Base-by-base conservation (phyloP, 768 basidiomycete genomes). In the Kwoniella europaea region DNA sequence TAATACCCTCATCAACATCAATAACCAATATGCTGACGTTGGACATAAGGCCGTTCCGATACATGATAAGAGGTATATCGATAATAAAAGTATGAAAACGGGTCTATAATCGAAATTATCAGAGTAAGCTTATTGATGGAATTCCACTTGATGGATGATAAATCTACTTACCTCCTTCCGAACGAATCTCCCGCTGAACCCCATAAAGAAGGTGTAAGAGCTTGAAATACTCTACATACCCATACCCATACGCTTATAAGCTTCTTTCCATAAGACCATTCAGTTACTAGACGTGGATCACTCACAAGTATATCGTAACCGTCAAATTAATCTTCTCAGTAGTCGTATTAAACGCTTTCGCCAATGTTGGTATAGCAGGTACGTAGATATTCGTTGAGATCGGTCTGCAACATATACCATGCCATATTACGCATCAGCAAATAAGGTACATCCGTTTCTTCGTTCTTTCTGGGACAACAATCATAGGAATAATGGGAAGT, bases 311-410 rank as follows among this genome's bases (percentile, higher is more conserved):
- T 74, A 91, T 87, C 0, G 91, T 92, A 10, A 93, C 90, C 10
- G 92, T 91, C 58, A 94, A 78, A 79, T 93, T 93, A 54, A 93
- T 92, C 16, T 89, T 85, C 76, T 93, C 91, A 4, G 86, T 86
- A 0, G 90, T 88, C 65, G 88, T 88, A 75, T 89, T 79, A 78
- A 94, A 92, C 3, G 85, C 90, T 27, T 71, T 72, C 0, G 89
- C 86, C 24, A 94, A 83, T 0, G 87, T 86, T 1, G 92, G 92
- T 53, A 94, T 90, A n/a, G 89, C 91, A 12, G 92, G 91, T 56
- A 92, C 88, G 78, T 92, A 93, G 67, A 92, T 90, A 68, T 89
- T 92, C 3, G 91, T 91, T 90, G 71, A 71, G 20, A 67, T 71
- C 0, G 65, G 69, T 62, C 62, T 70, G 18, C 12, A n/a, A 41